Base-by-base conservation (phyloP, 2,329 filamentous ascomycete genomes). In the Claviceps pazoutovae region DNA sequence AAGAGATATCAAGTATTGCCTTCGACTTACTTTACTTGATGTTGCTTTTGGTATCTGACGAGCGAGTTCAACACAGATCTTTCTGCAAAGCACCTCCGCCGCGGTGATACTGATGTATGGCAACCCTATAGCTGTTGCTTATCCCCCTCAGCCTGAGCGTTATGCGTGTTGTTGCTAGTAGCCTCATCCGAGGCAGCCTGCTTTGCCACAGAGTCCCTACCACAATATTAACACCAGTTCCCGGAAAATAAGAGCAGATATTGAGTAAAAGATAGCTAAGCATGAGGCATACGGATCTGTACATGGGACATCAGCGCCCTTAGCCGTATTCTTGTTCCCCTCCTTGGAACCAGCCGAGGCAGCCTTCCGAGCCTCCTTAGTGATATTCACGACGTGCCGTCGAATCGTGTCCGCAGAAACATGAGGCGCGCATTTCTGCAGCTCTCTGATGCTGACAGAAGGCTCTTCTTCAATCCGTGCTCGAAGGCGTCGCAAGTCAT, bases 281-380 rank as follows among this genome's bases (percentile, higher is more conserved):
- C 5, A 14, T 11, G 9, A 21, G 19, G 11, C 69, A 60, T 66
- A 74, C 72, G 80, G 80, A 62, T 75, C 79, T 61, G 68, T 63
- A 52, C 80, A 5, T 58, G 59, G 57, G 55, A 72, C 72, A 63
- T 80, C 69, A 65, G 59, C 66, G 64, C 80, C 78, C 75, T 84
- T 83, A 66, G 81, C 82, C 58, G 79, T 73, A 57, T 74, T 64
- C 78, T 84, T 84, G 78, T 84, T 84, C 71, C 71, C 72, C 71
- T 84, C 80, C 77, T 84, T 84, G 68, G 74, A 78, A 54, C 75
- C 70, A 57, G 74, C 73, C 55, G 71, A 70, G 55, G 72, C 63
- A 55, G 71, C 71, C 65, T 80, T 71, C 72, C 82, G 74, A 64
- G 80, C 67, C 62, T 72, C 70, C 74, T 84, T 81, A 56, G 73